A percentile compares a stretch with the other conserved stretches of the same genome.
Conservation (phyloP, 805 yeast species). For the Saturnispora sekii region DNA sequence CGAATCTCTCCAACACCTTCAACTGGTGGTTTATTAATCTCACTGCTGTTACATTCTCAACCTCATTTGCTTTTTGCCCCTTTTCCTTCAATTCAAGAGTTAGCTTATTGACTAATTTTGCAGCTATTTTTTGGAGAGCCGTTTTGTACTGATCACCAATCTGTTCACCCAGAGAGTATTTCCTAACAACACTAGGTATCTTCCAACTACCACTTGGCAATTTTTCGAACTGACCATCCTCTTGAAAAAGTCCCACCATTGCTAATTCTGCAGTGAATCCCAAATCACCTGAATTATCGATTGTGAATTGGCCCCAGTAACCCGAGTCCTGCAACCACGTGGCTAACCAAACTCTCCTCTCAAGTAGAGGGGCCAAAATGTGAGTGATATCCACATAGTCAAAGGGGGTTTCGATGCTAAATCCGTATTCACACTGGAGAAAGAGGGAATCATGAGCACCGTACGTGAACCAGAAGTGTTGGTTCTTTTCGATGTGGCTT, state of each 20-base stretch:
- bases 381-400: slow-evolving; percentile 57
- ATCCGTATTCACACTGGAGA: slow-evolving; percentile 81
- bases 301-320: slow-evolving; percentile 1
- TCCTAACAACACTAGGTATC: not conserved
- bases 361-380: slow-evolving; percentile 10
- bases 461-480: slow-evolving; percentile 65
- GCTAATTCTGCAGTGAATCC: not conserved
- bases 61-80: not conserved
- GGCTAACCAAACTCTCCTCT: not conserved
- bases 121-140: not conserved
- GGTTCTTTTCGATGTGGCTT: slow-evolving; percentile 26
- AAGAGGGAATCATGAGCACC: slow-evolving; percentile 87
- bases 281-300: not conserved
- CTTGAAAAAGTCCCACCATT: not conserved
- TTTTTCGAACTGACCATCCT: not conserved
- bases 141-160: not conserved
- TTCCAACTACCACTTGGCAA: not conserved
- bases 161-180: not conserved
- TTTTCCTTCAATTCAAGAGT: not conserved
- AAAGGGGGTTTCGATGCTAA: slow-evolving; percentile 41
- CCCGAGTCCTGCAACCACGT: slow-evolving; percentile 1
- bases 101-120: not conserved
- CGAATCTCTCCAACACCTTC: not conserved
- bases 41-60: not conserved
- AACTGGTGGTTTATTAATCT: slow-evolving; percentile 2